Conservation (phyloP, 805 yeast species). For the Crinitomyces ghanaensis region DNA sequence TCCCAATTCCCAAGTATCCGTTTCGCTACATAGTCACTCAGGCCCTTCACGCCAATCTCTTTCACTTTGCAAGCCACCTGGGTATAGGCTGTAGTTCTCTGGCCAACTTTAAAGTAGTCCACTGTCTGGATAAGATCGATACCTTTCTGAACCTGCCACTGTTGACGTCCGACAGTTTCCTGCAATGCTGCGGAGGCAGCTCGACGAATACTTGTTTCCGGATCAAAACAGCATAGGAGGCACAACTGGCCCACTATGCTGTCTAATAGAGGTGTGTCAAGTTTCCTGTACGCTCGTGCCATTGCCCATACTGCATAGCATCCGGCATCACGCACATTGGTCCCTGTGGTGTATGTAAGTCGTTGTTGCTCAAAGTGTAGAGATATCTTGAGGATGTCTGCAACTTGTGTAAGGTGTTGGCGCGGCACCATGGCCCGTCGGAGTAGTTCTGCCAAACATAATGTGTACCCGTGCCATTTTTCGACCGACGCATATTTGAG, state of each 20-base stretch:
- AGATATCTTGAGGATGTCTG: slow-evolving; percentile 31
- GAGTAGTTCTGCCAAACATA: slow-evolving; percentile 42
- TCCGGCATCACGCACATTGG: slow-evolving; percentile 71
- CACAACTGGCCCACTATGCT: slow-evolving; percentile 31
- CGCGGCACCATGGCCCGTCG: slow-evolving; percentile 16
- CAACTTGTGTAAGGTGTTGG: slow-evolving; percentile 10
- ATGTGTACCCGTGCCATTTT: slow-evolving; percentile 49
- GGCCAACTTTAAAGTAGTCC: slow-evolving; percentile 39
- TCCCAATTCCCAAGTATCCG: slow-evolving; percentile 30
- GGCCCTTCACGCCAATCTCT: slow-evolving; percentile 11
- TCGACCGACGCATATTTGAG: too few relatives aligned
- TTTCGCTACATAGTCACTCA: slow-evolving; percentile 24
- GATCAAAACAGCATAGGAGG: slow-evolving; percentile 52
- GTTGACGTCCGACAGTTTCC: slow-evolving; percentile 68
- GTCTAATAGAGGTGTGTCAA: slow-evolving; percentile 11
- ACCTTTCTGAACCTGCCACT: slow-evolving; percentile 23
- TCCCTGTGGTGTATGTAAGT: slow-evolving; percentile 43
- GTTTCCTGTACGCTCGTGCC: slow-evolving; percentile 31
- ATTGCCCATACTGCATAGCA: slow-evolving; percentile 80
- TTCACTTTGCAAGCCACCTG: slow-evolving; percentile 25
- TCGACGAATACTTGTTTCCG: slow-evolving; percentile 61
- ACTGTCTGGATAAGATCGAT: slow-evolving; percentile 44
- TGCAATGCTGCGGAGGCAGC: slow-evolving; percentile 83
- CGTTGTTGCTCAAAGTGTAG: slow-evolving; percentile 49
- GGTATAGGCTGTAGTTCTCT: slow-evolving; percentile 31